These are phyloP conservation scores for Aspergillus pseudonomiae DNA, from an alignment of 2,329 filamentous ascomycete species.

Conservation along the genomic window DNA sequence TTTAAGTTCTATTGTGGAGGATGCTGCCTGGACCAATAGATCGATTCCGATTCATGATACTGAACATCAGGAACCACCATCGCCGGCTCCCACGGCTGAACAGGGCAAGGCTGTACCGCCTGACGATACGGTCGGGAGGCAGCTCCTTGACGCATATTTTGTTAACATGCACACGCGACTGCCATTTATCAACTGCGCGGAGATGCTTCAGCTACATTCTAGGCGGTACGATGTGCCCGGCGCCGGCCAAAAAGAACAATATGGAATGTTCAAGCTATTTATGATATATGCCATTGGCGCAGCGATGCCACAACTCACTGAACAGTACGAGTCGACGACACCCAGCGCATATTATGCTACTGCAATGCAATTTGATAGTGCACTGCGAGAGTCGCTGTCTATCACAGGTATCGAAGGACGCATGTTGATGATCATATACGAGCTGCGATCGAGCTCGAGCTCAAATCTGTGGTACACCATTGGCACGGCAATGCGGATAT, in stretches of 20 bases:
- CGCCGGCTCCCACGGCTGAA: constrained; percentile 17
- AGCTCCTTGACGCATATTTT: constrained; percentile 25
- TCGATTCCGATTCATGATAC: background rate
- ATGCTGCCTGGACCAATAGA: background rate
- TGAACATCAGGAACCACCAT: constrained; percentile 21
- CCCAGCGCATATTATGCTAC: constrained; percentile 16
- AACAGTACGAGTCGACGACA: constrained; percentile 13
- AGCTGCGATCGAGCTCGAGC: constrained; percentile 25
- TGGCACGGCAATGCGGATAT: constrained; percentile 30
- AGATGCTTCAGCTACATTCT: constrained; percentile 19
- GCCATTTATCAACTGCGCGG: constrained; percentile 7
- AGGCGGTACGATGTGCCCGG: constrained; percentile 4
- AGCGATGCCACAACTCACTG: constrained; percentile 20
- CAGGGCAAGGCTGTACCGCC: constrained; percentile 7
- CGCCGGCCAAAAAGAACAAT: constrained; percentile 12
- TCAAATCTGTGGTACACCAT: constrained; percentile 31
- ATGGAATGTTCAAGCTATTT: constrained; percentile 25
- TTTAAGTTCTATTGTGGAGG: background rate
- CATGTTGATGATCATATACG: constrained; percentile 27
- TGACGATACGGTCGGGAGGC: constrained; percentile 15
- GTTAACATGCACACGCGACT: constrained; percentile 23
- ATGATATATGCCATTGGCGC: constrained; percentile 28
- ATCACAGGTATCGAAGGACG: constrained; percentile 26
- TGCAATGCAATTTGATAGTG: constrained; percentile 19
- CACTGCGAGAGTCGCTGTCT: constrained; percentile 14